Percentiles rank a stretch among this genome's conserved stretches.
phyloP scores from a whole-genome alignment of 768 basidiomycete genomes.

The Rhizopogon vulgaris region DNA sequence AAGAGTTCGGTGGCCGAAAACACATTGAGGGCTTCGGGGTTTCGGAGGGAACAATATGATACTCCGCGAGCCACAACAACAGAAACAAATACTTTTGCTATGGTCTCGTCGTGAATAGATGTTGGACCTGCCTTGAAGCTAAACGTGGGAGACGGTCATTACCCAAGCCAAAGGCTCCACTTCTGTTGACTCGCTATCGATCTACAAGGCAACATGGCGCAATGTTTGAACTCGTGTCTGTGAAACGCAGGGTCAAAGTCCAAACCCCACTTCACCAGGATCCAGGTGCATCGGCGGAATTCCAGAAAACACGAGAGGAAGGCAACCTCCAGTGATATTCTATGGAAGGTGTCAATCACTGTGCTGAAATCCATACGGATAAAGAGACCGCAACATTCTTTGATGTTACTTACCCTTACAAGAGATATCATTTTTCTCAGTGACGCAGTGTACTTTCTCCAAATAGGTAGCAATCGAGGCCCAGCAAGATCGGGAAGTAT shows the following conservation, averaged over 20 bases:
- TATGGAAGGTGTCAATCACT: background rate
- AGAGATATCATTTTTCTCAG: background rate
- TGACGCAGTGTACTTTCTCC: background rate
- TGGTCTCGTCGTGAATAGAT: background rate
- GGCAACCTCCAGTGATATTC: background rate
- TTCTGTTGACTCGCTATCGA: background rate
- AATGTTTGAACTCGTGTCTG: background rate
- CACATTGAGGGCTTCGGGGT: background rate
- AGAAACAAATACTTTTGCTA: constrained; percentile 1
- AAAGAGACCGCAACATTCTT: background rate
- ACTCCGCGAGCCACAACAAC: constrained; percentile 3
- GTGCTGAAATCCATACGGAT: background rate
- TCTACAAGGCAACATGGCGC: background rate
- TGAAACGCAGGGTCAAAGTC: background rate
- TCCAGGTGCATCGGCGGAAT: background rate
- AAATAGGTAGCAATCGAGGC: background rate
- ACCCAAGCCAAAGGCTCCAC: background rate
- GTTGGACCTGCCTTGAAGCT: background rate
- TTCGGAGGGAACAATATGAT: background rate
- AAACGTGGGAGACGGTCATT: background rate
- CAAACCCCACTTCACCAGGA: background rate
- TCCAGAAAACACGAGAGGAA: background rate
- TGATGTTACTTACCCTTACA: background rate
- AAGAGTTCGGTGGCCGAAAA: background rate
- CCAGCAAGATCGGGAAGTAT: background rate